These are phyloP conservation scores for Coelastrella sp. DNA, from an alignment of 139 green algal species.

Conservation along the genomic window DNA sequence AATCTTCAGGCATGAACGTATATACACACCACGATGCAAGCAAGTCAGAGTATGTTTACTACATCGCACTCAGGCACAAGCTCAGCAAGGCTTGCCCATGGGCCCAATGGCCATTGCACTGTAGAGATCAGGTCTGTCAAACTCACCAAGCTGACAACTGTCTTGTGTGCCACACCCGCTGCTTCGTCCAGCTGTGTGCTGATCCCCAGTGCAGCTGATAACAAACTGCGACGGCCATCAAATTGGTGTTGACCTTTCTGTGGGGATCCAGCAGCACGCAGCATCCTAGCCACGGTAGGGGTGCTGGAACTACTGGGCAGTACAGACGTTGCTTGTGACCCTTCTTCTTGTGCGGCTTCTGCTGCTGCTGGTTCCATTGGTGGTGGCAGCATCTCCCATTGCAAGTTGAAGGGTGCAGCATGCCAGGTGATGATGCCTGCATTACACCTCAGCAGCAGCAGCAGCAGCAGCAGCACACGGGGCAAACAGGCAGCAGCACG, in stretches of 20 bases:
- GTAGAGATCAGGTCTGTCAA: not conserved
- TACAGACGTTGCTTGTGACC: no score
- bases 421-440: slow-evolving; percentile 14
- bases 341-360: no score
- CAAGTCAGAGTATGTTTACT: not conserved
- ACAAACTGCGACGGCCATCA: no score
- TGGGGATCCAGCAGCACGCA: no score
- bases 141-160: not conserved
- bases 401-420: slow-evolving; percentile 5
- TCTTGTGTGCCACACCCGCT: not conserved
- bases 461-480: no score
- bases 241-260: no score
- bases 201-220: not conserved
- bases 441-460: no score
- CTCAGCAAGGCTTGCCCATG: no score
- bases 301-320: no score
- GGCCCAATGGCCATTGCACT: not conserved
- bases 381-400: not conserved
- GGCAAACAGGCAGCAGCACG: no score
- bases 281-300: not conserved
- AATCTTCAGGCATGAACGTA: not conserved
- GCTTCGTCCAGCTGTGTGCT: not conserved
- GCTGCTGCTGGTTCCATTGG: no score
- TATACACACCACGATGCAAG: not conserved
- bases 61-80: no score